These are phyloP conservation scores for Alternaria gaisen DNA, from an alignment of 2,329 filamentous ascomycete genomes.

Conservation along the genomic window DNA sequence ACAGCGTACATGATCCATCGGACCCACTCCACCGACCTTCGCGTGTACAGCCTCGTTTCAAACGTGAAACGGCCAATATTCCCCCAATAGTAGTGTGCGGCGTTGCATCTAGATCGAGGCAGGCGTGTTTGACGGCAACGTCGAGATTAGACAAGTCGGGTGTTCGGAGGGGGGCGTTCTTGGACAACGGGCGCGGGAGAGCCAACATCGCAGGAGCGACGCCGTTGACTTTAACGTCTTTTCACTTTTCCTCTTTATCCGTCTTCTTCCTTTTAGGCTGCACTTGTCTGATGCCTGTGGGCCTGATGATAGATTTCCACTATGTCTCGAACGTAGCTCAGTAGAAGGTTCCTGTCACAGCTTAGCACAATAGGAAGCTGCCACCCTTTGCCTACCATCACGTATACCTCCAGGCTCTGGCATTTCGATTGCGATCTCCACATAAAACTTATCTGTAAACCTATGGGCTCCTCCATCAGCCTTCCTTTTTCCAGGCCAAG, in stretches of 20 bases:
- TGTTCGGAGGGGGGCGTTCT: background rate
- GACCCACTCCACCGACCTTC: conserved; percentile 8
- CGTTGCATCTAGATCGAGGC: conserved; percentile 13
- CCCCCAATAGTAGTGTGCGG: conserved; percentile 28
- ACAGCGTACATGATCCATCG: background rate
- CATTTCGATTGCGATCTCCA: background rate
- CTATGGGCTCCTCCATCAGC: background rate
- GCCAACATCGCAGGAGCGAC: background rate
- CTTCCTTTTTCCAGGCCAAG: background rate
- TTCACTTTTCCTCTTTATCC: background rate
- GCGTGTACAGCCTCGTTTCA: conserved; percentile 26
- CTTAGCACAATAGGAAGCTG: background rate
- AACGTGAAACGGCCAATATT: conserved; percentile 32
- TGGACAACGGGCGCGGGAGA: background rate
- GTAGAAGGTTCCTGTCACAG: background rate
- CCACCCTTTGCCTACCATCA: background rate
- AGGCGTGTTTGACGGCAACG: conserved; percentile 21
- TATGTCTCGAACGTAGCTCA: background rate
- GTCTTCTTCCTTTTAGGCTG: conserved; percentile 5
- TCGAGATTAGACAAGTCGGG: conserved; percentile 12
- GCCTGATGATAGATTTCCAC: background rate
- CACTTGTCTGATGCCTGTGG: background rate
- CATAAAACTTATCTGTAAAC: background rate
- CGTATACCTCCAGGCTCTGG: background rate
- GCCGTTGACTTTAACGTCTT: background rate